These are phyloP conservation scores for Aspergillus bridgeri DNA, from an alignment of 495 filamentous ascomycete species.

Conservation along the genomic window DNA sequence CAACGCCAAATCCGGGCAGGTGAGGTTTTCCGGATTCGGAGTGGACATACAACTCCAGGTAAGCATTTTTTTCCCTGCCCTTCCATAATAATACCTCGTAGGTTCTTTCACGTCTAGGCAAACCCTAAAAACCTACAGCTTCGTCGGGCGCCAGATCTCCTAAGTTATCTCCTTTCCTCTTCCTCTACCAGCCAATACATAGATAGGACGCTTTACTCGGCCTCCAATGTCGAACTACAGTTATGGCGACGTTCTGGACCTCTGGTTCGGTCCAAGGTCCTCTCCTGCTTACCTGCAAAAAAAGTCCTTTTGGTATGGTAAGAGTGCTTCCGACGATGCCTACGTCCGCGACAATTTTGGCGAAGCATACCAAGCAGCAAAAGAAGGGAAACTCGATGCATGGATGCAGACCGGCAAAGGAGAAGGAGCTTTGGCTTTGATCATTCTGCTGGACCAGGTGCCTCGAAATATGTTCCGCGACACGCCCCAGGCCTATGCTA, in stretches of 20 bases:
- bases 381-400: conserved; percentile 12
- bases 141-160: too few relatives aligned
- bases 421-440: conserved; percentile 27
- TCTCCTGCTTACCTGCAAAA: conserved; percentile 16
- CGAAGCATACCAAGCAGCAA: conserved; percentile 11
- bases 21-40: too few relatives aligned
- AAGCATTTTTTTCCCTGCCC: too few relatives aligned
- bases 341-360: conserved; percentile 16
- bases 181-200: too few relatives aligned
- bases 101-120: too few relatives aligned
- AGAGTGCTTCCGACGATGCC: conserved; percentile 17
- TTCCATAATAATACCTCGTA: too few relatives aligned
- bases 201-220: too few relatives aligned
- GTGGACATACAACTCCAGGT: too few relatives aligned
- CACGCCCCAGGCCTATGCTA: conserved; percentile 25
- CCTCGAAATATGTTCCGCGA: conserved; percentile 34
- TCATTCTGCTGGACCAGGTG: conserved; percentile 35
- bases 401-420: conserved; percentile 13
- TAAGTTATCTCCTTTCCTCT: too few relatives aligned
- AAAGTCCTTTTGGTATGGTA: conserved; percentile 26
- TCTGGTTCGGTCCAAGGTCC: conserved; percentile 22
- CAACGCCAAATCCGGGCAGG: too few relatives aligned
- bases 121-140: too few relatives aligned
- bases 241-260: conserved; percentile 12
- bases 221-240: too few relatives aligned